Base-by-base conservation (phyloP, 139 green algal genomes). In the Edaphochlamys debaryana region DNA sequence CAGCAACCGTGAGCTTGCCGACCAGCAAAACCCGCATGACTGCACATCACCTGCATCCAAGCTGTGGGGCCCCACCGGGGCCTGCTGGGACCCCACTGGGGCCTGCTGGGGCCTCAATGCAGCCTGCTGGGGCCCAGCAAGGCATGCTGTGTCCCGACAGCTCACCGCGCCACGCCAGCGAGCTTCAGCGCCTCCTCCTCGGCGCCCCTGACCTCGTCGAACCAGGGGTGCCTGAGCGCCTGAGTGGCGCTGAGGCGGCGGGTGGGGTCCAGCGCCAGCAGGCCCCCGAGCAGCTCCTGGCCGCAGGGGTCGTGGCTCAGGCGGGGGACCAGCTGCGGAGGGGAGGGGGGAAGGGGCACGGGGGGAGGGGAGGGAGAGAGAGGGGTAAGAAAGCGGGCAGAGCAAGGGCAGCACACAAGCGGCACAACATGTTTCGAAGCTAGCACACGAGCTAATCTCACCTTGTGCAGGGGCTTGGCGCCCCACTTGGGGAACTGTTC, bases 181-280 rank as follows among this genome's bases (percentile, higher is more conserved):
- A 2, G 20, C 50, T 58, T 19, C 50, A 58, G 50, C 20, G 66
- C 73, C 56, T 72, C 58, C 29, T 29, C 23, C 40, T 52, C 67
- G 34, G 80, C 62, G 23, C 30, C n/a, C 0, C 69, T 29, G 32
- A 89, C 63, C 20, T 70, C 80, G 25, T 79, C 69, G 79, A 95
- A 93, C 87, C 92, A 97, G 37, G 90, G 85, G 80, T 96, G 93
- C 50, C 70, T 20, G 63, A 96, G 82, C 37, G 94, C 93, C 60
- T 94, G 50, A 34, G 48, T 32, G n/a, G n/a, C n/a, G n/a, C n/a
- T n/a, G n/a, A n/a, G n/a, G n/a, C n/a, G n/a, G n/a, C n/a, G n/a
- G n/a, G 62, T 68, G 37, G 92, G 92, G 74, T 96, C 82, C 27
- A 90, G 90, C 2, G 85, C 22, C 27, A 96, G 88, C 88, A 96